Evolutionary conservation across 768 basidiomycete species (phyloP).

Genomic region (Mycena polygramma): DNA sequence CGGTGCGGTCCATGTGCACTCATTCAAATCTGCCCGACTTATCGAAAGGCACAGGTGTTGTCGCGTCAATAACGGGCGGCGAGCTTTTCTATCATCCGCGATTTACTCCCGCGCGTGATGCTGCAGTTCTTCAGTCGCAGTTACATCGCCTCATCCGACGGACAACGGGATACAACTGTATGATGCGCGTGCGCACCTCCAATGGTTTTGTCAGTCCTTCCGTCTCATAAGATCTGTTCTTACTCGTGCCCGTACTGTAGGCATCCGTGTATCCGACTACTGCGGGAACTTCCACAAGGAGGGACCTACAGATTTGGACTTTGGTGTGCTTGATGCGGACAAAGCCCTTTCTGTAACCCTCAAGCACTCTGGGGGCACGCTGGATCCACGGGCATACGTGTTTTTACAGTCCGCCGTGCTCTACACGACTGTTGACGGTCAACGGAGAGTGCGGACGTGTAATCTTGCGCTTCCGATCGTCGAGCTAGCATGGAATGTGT

Average conservation of each 20-base stretch:
- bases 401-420: conserved; percentile 90
- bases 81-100: conserved; percentile 93
- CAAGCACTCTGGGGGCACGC: conserved; percentile 71
- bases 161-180: conserved; percentile 84
- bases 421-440: conserved; percentile 83
- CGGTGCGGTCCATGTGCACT: conserved; percentile 56
- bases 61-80: conserved; percentile 86
- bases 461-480: conserved; percentile 90
- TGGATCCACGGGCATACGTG: conserved; percentile 80
- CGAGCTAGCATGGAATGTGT: conserved; percentile 90
- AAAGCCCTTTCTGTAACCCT: conserved; percentile 83
- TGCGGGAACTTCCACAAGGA: conserved; percentile 81
- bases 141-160: conserved; percentile 76
- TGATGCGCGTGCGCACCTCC: conserved; percentile 86
- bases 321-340: conserved; percentile 86
- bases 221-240: conserved; percentile 14
- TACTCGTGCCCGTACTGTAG: conserved; percentile 47
- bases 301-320: conserved; percentile 78
- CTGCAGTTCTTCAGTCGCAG: conserved; percentile 77
- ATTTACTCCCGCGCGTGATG: conserved; percentile 82
- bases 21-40: not conserved
- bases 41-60: conserved; percentile 58
- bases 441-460: conserved; percentile 85
- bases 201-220: conserved; percentile 65
- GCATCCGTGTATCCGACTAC: conserved; percentile 74